phyloP scores from a whole-genome alignment of 148 eudicot genomes.

The Spergularia bocconei region DNA sequence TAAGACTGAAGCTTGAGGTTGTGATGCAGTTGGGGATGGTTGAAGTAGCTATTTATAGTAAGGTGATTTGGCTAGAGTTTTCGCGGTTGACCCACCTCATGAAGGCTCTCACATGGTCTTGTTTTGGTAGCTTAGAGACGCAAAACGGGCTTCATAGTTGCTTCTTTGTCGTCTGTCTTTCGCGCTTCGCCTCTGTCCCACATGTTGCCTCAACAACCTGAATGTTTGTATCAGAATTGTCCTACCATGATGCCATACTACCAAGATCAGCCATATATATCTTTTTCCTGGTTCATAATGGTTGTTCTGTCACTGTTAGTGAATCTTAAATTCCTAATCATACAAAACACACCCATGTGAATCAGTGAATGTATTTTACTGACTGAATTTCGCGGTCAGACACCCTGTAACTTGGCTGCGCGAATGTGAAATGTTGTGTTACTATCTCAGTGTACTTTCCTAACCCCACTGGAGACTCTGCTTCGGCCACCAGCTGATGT shows the following conservation, averaged over 20 bases:
- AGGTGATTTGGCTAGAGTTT: not conserved
- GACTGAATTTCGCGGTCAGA: too few species aligned
- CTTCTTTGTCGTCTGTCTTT: not conserved
- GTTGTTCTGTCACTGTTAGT: not conserved
- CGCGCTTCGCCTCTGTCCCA: not conserved
- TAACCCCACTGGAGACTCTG: too few species aligned
- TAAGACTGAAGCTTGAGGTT: not conserved
- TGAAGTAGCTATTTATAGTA: not conserved
- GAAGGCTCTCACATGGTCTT: constrained; percentile 20
- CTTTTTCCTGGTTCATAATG: not conserved
- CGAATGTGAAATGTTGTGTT: too few species aligned
- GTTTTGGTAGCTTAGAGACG: constrained; percentile 13
- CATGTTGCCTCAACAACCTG: constrained; percentile 8
- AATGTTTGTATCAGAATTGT: not conserved
- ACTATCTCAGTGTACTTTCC: too few species aligned
- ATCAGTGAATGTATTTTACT: not conserved
- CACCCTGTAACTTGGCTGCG: too few species aligned
- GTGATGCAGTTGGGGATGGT: not conserved
- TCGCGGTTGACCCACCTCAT: not conserved
- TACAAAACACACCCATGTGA: not conserved
- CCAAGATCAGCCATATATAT: not conserved
- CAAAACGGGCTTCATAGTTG: not conserved
- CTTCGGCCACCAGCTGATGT: too few species aligned
- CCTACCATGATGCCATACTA: too few species aligned
- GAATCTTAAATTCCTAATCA: not conserved